Evolutionary conservation across 345 rosid genomes (phyloP).

Genomic region (Brassica cretica): DNA sequence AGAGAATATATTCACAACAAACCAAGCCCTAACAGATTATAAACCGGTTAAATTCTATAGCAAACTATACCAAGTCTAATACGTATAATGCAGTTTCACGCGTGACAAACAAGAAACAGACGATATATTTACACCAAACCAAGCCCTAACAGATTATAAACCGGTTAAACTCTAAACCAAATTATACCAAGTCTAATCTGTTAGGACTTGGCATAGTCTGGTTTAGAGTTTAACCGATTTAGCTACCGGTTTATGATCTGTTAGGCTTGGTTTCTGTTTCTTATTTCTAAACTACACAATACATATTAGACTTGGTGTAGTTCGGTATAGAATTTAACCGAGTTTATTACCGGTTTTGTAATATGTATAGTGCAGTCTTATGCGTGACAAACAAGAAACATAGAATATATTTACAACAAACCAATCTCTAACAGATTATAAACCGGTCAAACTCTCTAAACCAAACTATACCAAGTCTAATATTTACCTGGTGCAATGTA

Average conservation of each 20-base stretch:
- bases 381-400: not conserved
- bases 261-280: no score
- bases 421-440: not conserved
- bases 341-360: no score
- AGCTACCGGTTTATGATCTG: no score
- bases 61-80: not conserved
- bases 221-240: no score
- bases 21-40: not conserved
- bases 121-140: not conserved
- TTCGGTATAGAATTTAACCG: no score
- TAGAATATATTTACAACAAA: constrained; percentile 4
- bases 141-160: constrained; percentile 1
- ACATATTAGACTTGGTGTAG: no score
- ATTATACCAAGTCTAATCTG: not conserved
- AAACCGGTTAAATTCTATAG: not conserved
- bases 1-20: constrained; percentile 4
- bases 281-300: no score
- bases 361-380: not conserved
- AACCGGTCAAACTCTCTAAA: constrained; percentile 10
- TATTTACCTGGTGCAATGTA: constrained; percentile 78
- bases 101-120: not conserved
- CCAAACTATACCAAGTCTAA: not conserved
- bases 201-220: no score
- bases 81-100: not conserved
- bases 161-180: not conserved